Evolutionary conservation across 495 filamentous ascomycete genomes (phyloP).

Genomic region (Acidomyces sp.): DNA sequence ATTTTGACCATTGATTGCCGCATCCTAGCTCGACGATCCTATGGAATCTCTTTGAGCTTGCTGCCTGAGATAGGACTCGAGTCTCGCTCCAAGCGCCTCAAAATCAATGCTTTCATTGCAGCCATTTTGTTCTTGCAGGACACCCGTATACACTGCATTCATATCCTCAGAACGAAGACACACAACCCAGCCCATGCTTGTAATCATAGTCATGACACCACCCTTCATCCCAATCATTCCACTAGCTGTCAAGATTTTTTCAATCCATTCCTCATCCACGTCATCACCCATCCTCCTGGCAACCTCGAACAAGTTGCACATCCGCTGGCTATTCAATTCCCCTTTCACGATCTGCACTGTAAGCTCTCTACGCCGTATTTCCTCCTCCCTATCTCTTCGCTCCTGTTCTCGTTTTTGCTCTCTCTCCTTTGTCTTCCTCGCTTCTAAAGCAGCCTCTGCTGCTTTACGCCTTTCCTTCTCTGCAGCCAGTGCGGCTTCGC

Average conservation of each 20-base stretch:
- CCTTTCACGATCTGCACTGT: constrained; percentile 23
- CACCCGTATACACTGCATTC: constrained; percentile 21
- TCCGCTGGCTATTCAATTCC: constrained; percentile 21
- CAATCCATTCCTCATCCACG: constrained; percentile 25
- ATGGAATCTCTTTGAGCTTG: too few species aligned
- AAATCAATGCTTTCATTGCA: not conserved
- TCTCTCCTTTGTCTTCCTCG: constrained; percentile 17
- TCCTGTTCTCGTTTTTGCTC: constrained; percentile 8
- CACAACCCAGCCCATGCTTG: constrained; percentile 25
- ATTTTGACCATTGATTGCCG: too few species aligned
- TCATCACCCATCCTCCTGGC: constrained; percentile 20
- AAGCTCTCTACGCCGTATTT: constrained; percentile 24
- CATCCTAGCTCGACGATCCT: too few species aligned
- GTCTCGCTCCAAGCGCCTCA: not conserved
- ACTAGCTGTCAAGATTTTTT: constrained; percentile 21
- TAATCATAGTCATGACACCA: constrained; percentile 21
- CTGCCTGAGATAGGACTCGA: too few species aligned
- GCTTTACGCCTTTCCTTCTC: constrained; percentile 31
- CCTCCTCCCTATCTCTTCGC: constrained; percentile 22
- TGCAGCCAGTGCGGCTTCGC: constrained; percentile 28
- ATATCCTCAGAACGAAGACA: constrained; percentile 21
- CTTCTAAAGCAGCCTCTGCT: constrained; percentile 30
- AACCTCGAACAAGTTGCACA: constrained; percentile 23
- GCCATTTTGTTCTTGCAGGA: not conserved
- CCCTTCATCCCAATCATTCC: constrained; percentile 20